Conservation (phyloP, 371 early-diverging fungal species). For the Nematocida ausubeli region DNA sequence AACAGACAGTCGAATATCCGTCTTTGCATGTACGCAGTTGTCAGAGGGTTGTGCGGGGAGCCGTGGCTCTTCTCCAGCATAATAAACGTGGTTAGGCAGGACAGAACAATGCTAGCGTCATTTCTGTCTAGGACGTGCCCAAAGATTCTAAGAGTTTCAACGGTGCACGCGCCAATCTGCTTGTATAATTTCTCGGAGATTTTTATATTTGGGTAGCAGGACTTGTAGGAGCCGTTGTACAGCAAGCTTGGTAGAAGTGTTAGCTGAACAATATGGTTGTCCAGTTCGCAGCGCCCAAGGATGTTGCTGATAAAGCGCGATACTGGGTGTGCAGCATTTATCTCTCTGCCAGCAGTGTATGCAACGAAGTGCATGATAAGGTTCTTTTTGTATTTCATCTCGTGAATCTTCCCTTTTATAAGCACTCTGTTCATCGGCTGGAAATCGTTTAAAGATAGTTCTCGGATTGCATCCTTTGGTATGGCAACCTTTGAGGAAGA, state of each 20-base stretch:
- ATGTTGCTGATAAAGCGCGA: neutral
- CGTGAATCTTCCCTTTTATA: neutral
- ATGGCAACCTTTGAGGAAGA: neutral
- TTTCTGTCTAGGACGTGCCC: neutral
- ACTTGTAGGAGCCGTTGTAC: neutral
- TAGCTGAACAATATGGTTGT: neutral
- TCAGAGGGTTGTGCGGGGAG: neutral
- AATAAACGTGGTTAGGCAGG: neutral
- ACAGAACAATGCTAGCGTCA: neutral
- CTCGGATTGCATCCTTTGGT: neutral
- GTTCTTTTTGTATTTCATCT: neutral
- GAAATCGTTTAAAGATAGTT: neutral
- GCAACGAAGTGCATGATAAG: neutral
- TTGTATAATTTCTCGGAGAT: neutral
- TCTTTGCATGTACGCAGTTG: neutral
- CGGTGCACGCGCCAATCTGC: neutral
- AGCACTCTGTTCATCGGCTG: neutral
- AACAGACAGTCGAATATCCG: neutral
- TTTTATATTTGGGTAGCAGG: neutral
- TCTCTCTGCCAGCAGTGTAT: neutral
- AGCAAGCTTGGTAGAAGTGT: neutral
- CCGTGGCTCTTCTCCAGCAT: neutral
- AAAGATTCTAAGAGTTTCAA: neutral
- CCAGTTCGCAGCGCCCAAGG: neutral
- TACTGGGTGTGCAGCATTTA: neutral